These are phyloP conservation scores for Colletotrichum sp. DNA, from an alignment of 2,329 filamentous ascomycete genomes.

Conservation along the genomic window DNA sequence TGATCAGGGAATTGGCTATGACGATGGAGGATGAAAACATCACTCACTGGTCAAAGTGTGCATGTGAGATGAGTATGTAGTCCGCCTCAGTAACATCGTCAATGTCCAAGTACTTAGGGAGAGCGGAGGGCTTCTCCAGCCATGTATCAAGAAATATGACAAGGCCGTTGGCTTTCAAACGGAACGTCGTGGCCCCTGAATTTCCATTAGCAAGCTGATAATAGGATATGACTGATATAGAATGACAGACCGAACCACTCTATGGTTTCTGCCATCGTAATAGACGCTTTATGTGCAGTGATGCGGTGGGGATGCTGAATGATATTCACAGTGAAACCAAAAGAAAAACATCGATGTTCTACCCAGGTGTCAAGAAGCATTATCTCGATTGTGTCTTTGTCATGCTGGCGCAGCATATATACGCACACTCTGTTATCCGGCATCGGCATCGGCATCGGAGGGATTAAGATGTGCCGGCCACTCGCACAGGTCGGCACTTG, in stretches of 20 bases:
- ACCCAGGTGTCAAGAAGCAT: neutral
- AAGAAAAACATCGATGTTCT: neutral
- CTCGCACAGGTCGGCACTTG: neutral
- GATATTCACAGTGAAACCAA: rapidly evolving
- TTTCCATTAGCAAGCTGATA: rapidly evolving
- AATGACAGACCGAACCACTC: neutral
- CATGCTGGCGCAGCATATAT: neutral
- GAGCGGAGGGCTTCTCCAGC: neutral
- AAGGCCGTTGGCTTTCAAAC: neutral
- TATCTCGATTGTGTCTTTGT: no score
- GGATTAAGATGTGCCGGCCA: neutral
- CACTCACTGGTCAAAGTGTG: conserved; percentile 27
- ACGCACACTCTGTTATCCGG: neutral
- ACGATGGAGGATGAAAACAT: neutral
- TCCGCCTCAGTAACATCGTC: conserved; percentile 25
- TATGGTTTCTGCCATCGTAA: neutral
- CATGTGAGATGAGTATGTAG: conserved; percentile 29
- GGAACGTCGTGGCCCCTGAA: neutral
- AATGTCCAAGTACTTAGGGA: conserved; percentile 13
- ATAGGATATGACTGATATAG: neutral
- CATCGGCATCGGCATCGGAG: neutral
- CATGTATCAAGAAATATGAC: neutral
- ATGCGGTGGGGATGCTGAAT: neutral
- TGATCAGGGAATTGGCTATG: neutral
- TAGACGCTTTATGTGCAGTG: neutral